Conservation (phyloP, 2,329 filamentous ascomycete genomes). For the Fusarium multiceps region DNA sequence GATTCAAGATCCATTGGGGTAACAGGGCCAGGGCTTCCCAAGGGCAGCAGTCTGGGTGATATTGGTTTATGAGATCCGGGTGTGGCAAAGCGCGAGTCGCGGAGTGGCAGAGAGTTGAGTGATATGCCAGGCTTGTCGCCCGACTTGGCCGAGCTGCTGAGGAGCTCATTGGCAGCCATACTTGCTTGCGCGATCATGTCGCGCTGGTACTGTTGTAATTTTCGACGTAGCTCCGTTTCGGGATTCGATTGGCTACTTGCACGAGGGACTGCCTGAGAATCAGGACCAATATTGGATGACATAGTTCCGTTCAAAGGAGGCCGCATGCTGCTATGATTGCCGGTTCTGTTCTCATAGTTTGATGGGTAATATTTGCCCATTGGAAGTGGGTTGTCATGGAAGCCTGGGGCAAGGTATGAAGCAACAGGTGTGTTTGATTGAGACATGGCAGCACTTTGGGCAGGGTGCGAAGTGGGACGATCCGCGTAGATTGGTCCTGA, state of each 20-base stretch:
- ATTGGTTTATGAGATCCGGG: conserved; percentile 58
- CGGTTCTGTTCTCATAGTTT: conserved; percentile 64
- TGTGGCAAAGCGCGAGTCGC: conserved; percentile 54
- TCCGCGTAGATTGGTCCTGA: conserved; percentile 45
- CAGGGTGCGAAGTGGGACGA: conserved; percentile 45
- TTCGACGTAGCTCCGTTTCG: conserved; percentile 60
- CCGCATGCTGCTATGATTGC: conserved; percentile 36
- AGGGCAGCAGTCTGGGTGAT: conserved; percentile 62
- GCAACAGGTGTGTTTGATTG: conserved; percentile 58
- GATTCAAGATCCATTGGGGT: conserved; percentile 69
- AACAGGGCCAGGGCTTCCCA: conserved; percentile 70
- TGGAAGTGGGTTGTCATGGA: conserved; percentile 60
- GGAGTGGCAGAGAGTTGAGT: conserved; percentile 51
- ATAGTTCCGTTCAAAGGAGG: conserved; percentile 44
- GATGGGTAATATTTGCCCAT: conserved; percentile 73
- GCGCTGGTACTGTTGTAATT: conserved; percentile 68
- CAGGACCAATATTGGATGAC: conserved; percentile 51
- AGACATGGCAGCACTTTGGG: conserved; percentile 31
- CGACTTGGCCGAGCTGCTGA: conserved; percentile 45
- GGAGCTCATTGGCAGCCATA: conserved; percentile 61
- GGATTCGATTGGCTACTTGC: conserved; percentile 21
- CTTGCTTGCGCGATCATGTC: conserved; percentile 70
- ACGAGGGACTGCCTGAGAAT: conserved; percentile 49
- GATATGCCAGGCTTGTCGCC: conserved; percentile 46
- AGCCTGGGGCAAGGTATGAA: conserved; percentile 63